These are phyloP conservation scores for Handroanthus guayacan DNA, from an alignment of 257 asterid species.

Conservation along the genomic window DNA sequence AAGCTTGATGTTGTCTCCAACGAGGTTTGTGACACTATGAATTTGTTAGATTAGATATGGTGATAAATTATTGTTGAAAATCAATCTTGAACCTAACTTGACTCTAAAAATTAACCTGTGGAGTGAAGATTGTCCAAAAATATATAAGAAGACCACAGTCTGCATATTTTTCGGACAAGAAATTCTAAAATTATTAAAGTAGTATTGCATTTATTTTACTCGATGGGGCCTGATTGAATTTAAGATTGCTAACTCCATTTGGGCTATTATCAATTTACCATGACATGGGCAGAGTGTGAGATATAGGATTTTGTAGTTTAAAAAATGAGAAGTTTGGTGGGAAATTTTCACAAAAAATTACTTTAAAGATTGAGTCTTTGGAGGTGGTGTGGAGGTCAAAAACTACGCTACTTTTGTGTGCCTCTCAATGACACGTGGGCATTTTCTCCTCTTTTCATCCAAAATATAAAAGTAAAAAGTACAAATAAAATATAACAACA, in stretches of 20 bases:
- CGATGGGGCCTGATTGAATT: background rate
- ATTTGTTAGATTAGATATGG: background rate
- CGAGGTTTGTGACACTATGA: constrained; percentile 31
- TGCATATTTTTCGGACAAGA: too few species aligned
- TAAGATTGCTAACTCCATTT: background rate
- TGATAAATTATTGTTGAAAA: too few species aligned
- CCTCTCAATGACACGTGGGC: too few species aligned
- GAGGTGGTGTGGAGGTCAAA: background rate
- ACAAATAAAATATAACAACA: too few species aligned
- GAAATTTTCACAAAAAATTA: background rate
- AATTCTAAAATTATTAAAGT: too few species aligned
- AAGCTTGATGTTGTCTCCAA: constrained; percentile 82
- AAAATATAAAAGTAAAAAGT: too few species aligned
- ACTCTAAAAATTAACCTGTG: too few species aligned
- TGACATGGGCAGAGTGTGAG: background rate
- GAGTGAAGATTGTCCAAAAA: too few species aligned
- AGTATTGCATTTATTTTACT: background rate
- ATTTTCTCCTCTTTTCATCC: too few species aligned
- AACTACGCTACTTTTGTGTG: too few species aligned
- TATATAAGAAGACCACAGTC: too few species aligned
- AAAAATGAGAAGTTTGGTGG: background rate
- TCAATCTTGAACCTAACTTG: too few species aligned
- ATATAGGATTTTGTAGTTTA: background rate
- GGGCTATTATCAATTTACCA: background rate
- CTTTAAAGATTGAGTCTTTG: background rate